A percentile compares a stretch with the other conserved stretches of the same genome.
These are phyloP conservation scores for Stylosanthes scabra DNA, from an alignment of 331 rosid genomes.

Conservation along the genomic window DNA sequence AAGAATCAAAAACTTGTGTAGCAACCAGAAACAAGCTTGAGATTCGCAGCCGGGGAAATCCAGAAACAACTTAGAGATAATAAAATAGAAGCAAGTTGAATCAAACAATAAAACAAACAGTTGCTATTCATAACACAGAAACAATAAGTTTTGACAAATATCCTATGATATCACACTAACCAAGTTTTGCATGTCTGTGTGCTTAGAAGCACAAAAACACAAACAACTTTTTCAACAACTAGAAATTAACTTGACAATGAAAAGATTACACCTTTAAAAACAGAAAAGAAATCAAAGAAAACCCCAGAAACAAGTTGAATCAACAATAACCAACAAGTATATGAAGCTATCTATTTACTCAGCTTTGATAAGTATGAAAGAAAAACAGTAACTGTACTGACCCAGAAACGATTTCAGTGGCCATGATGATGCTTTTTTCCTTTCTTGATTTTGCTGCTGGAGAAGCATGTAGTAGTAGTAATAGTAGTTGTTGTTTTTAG, in stretches of 20 bases:
- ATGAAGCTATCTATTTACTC: not conserved
- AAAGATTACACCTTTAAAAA: too few species aligned
- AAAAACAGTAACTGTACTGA: not conserved
- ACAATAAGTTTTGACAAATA: too few species aligned
- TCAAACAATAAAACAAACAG: not conserved
- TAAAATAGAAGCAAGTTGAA: not conserved
- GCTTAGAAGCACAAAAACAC: too few species aligned
- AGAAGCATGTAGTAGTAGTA: not conserved
- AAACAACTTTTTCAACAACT: too few species aligned
- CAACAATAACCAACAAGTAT: not conserved
- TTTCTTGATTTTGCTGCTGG: not conserved
- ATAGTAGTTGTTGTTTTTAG: not conserved
- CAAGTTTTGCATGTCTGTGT: too few species aligned
- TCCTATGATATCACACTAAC: too few species aligned
- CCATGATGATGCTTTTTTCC: not conserved
- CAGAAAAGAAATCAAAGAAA: too few species aligned
- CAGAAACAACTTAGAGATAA: not conserved
- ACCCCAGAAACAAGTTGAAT: not conserved
- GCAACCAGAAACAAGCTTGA: too few species aligned
- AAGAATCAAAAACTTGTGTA: not conserved
- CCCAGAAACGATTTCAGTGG: slow-evolving; percentile 4
- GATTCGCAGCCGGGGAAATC: too few species aligned
- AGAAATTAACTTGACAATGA: too few species aligned
- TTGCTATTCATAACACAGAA: too few species aligned
- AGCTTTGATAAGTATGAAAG: not conserved